phyloP scores from a whole-genome alignment of 192 early-diverging fungal genomes.

The Backusella morwellensis region DNA sequence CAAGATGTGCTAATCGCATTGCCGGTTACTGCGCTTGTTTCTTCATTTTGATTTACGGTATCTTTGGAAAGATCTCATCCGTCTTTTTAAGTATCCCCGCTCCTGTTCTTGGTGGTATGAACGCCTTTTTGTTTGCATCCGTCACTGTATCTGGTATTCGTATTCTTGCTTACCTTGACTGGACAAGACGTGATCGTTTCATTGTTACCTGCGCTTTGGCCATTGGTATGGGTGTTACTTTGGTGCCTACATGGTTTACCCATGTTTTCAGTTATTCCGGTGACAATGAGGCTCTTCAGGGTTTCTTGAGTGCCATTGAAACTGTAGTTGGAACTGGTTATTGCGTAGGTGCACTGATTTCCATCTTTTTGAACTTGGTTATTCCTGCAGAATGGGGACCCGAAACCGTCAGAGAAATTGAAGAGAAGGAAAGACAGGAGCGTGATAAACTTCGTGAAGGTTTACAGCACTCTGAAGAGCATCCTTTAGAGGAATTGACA shows the following conservation, averaged over 20 bases:
- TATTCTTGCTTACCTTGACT: slow-evolving; percentile 50
- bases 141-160: slow-evolving; percentile 54
- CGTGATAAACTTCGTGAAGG: slow-evolving; percentile 20
- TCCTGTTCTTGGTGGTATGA: slow-evolving; percentile 54
- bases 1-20: slow-evolving; percentile 43
- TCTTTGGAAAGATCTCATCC: slow-evolving; percentile 52
- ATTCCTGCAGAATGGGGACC: slow-evolving; percentile 31
- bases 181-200: slow-evolving; percentile 54
- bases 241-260: slow-evolving; percentile 30
- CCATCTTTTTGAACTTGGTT: slow-evolving; percentile 41
- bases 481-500: slow-evolving; percentile 5
- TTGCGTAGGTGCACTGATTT: slow-evolving; percentile 40
- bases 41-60: slow-evolving; percentile 47
- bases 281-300: slow-evolving; percentile 28
- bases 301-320: slow-evolving; percentile 39
- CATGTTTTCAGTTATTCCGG: slow-evolving; percentile 45
- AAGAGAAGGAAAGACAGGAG: slow-evolving; percentile 8
- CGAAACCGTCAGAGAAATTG: slow-evolving; percentile 3
- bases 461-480: neutral
- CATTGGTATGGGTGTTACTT: slow-evolving; percentile 45
- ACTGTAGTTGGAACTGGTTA: slow-evolving; percentile 44
- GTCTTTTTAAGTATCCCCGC: slow-evolving; percentile 46
- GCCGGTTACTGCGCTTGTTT: slow-evolving; percentile 52
- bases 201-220: slow-evolving; percentile 46
- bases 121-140: slow-evolving; percentile 49